Evolutionary conservation across 106 monocot species (phyloP).

Genomic region (Chionographis japonica): DNA sequence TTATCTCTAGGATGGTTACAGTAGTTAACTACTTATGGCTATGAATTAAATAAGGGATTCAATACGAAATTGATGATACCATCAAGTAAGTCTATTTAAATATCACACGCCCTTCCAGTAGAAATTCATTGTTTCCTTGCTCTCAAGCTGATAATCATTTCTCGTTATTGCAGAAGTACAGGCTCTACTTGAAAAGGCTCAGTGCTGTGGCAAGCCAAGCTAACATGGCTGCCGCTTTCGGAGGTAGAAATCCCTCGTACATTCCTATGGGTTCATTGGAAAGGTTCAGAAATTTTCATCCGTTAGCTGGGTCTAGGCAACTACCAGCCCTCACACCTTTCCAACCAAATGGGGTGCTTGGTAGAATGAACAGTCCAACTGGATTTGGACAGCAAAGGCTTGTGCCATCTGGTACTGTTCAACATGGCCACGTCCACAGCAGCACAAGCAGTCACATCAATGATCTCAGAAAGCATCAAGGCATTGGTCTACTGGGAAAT

Average conservation of each 20-base stretch:
- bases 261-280: constrained; percentile 11
- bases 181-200: constrained; percentile 34
- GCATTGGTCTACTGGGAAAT: constrained; percentile 24
- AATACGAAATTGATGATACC: neutral
- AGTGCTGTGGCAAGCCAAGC: constrained; percentile 15
- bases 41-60: neutral
- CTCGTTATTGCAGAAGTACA: constrained; percentile 41
- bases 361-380: constrained; percentile 13
- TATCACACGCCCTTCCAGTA: neutral
- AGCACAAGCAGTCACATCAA: constrained; percentile 21
- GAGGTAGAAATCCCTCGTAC: constrained; percentile 14
- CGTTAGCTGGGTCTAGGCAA: constrained; percentile 14
- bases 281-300: constrained; percentile 8
- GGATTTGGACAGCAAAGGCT: constrained; percentile 17
- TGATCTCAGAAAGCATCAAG: constrained; percentile 39
- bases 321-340: constrained; percentile 18
- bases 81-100: neutral
- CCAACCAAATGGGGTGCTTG: constrained; percentile 9
- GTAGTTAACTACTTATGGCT: too few relatives aligned
- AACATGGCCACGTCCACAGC: constrained; percentile 22
- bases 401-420: constrained; percentile 36
- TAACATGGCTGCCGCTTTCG: constrained; percentile 16
- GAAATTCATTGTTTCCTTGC: neutral
- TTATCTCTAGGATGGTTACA: too few relatives aligned
- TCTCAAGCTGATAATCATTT: neutral